phyloP scores from a whole-genome alignment of 176 grass and related monocot species.

The Neostapfia colusana region DNA sequence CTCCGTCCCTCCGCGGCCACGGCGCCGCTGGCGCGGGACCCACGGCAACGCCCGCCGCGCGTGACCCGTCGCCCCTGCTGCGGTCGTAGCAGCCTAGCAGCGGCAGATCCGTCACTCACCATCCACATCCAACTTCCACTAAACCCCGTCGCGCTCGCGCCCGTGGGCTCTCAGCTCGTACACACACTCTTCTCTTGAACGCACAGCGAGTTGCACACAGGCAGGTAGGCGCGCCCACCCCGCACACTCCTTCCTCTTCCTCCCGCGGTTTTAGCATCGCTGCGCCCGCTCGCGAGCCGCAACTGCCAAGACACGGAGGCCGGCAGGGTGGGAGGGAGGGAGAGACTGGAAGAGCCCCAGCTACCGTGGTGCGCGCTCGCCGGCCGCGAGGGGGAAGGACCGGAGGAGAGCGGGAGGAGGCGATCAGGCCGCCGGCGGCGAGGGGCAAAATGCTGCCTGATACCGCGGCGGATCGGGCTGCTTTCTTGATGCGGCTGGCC shows the following conservation, averaged over 20 bases:
- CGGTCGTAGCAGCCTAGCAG: too few species aligned
- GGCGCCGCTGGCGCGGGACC: too few species aligned
- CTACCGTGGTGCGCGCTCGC: background rate
- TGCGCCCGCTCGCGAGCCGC: background rate
- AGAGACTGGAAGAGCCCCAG: background rate
- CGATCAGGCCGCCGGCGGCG: too few species aligned
- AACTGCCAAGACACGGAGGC: background rate
- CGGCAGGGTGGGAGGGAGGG: background rate
- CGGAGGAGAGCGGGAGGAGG: background rate
- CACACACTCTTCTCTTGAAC: too few species aligned
- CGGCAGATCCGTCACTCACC: too few species aligned
- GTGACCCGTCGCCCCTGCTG: too few species aligned
- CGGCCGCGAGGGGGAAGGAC: background rate
- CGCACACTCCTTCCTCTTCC: background rate
- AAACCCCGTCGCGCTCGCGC: too few species aligned
- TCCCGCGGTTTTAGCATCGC: constrained; percentile 22
- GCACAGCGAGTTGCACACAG: background rate
- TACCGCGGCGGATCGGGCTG: background rate
- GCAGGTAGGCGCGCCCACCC: background rate
- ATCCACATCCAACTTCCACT: too few species aligned
- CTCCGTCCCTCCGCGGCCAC: too few species aligned
- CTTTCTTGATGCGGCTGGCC: background rate
- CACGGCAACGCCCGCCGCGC: too few species aligned
- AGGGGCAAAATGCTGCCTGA: constrained; percentile 43
- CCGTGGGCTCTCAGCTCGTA: too few species aligned